phyloP scores from a whole-genome alignment of 2,329 filamentous ascomycete species.

The Paramyrothecium roridum region DNA sequence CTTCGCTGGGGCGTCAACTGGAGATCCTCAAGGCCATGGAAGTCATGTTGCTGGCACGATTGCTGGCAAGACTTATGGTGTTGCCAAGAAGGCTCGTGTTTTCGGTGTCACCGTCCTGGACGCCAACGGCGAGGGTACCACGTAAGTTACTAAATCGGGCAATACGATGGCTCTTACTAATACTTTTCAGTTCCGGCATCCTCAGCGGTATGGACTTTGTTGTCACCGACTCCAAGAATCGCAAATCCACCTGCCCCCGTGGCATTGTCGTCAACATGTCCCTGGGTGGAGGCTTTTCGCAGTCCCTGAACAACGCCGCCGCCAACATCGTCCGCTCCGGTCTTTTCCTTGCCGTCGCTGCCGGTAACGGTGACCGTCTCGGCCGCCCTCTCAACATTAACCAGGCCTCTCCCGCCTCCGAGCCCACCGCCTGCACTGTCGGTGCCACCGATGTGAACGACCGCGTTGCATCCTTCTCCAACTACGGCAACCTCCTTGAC shows the following conservation, averaged over 20 bases:
- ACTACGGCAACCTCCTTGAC: slow-evolving; percentile 35
- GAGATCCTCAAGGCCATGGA: slow-evolving; percentile 31
- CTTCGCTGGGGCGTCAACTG: slow-evolving; percentile 22
- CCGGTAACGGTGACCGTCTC: slow-evolving; percentile 33
- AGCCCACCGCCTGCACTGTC: slow-evolving; percentile 41
- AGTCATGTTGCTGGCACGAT: slow-evolving; percentile 34
- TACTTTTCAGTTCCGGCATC: slow-evolving; percentile 18
- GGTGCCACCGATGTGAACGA: slow-evolving; percentile 36
- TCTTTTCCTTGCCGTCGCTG: slow-evolving; percentile 37
- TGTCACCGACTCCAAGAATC: slow-evolving; percentile 20
- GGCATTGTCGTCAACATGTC: slow-evolving; percentile 37
- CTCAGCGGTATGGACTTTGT: slow-evolving; percentile 35
- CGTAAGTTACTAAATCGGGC: neutral
- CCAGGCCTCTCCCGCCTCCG: slow-evolving; percentile 38
- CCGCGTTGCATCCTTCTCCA: slow-evolving; percentile 37
- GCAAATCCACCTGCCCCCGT: slow-evolving; percentile 12
- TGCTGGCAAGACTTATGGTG: slow-evolving; percentile 32
- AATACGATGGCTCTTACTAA: neutral
- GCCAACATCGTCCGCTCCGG: slow-evolving; percentile 29
- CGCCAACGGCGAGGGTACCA: slow-evolving; percentile 15
- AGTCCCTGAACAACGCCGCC: slow-evolving; percentile 34
- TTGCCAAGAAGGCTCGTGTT: slow-evolving; percentile 34
- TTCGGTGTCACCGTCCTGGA: slow-evolving; percentile 35
- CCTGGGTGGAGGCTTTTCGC: slow-evolving; percentile 29
- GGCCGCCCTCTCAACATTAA: slow-evolving; percentile 25